Evolutionary conservation across 306 rosid genomes (phyloP), one percentile per base, ranked within the genome.

Genomic region (Vicia sativa): DNA sequence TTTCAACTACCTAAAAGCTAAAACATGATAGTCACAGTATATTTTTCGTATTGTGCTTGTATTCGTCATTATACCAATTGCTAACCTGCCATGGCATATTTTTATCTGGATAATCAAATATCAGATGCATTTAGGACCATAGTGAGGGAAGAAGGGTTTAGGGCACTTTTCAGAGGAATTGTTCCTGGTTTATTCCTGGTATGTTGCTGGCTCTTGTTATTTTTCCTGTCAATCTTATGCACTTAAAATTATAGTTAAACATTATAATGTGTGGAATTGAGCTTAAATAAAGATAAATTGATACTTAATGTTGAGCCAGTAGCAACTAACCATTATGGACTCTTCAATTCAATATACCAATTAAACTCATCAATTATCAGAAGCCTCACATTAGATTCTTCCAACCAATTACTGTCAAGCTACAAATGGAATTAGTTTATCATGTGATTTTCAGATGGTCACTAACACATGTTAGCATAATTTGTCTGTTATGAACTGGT

Each of bases 121-220:
- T 50, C 96, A 93, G 98, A 93, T 93, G 97, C 97, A 76, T 85
- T 90, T 55, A 85, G 82, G 82, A 93, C 97, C 75, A 93, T 93
- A 70, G 53, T 80, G 80, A 90, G 87, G 71, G 97, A 90, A 81
- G 97, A 77, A 71, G 81, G 98, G 35, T 85, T 78, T 77, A 65
- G 77, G 35, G 97, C 97, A 41, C 86, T 90, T 43, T 93, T 85
- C 77, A 86, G 75, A 73, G 97, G 98, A 65, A 80, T 93, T 71
- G 79, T 77, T 82, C 98, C 96, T 74, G 80, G 95, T 67, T 91
- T 90, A 64, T 79, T 93, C 71, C 86, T 90, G 87, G 97, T 90
- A 85, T 58, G 78, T 79, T 81, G 48, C 72, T 81, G 57, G 55
- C 71, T 42, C 64, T 54, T 61, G 44, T 65, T 70, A 72, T 45